Conservation (phyloP, 2,329 filamentous ascomycete species). For the Hypoxylon rubiginosum region DNA sequence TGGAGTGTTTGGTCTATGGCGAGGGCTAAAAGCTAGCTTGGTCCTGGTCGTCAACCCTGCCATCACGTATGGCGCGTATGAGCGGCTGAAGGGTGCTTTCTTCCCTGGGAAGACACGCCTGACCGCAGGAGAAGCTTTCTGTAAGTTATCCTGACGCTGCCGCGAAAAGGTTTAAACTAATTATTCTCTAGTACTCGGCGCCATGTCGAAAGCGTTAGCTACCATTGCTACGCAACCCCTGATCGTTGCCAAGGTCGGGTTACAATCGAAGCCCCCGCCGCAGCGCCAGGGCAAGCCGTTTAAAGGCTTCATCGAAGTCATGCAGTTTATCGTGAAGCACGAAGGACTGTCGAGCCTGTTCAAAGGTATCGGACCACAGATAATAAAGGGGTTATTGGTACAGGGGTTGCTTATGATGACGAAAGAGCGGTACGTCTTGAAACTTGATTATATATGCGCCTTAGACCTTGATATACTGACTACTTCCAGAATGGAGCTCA, state of each 20-base stretch:
- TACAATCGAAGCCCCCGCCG: conserved; percentile 93
- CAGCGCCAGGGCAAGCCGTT: conserved; percentile 90
- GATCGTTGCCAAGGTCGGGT: conserved; percentile 96
- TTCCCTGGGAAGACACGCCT: conserved; percentile 83
- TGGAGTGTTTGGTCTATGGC: conserved; percentile 90
- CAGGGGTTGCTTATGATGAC: conserved; percentile 99
- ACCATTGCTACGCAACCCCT: conserved; percentile 94
- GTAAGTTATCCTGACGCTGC: conserved; percentile 67
- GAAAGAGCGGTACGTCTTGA: conserved; percentile 83
- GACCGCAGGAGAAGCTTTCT: conserved; percentile 88
- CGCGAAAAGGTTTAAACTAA: conserved; percentile 30
- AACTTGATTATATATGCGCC: not conserved
- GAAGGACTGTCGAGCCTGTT: conserved; percentile 89
- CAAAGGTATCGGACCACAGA: conserved; percentile 96
- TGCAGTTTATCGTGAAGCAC: conserved; percentile 91
- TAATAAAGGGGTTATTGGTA: conserved; percentile 91
- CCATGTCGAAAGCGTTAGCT: conserved; percentile 91
- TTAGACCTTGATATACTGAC: conserved; percentile 27
- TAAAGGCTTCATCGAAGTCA: conserved; percentile 92
- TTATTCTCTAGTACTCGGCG: conserved; percentile 78
- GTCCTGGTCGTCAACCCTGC: conserved; percentile 96
- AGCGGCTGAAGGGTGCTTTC: conserved; percentile 82
- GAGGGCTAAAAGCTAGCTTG: conserved; percentile 93
- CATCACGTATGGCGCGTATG: conserved; percentile 97
- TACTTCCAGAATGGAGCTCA: conserved; percentile 78